A percentile compares a stretch with the other conserved stretches of the same genome.
These are phyloP conservation scores for Diaporthe aspalathi DNA, from an alignment of 2,329 filamentous ascomycete species.

Conservation along the genomic window DNA sequence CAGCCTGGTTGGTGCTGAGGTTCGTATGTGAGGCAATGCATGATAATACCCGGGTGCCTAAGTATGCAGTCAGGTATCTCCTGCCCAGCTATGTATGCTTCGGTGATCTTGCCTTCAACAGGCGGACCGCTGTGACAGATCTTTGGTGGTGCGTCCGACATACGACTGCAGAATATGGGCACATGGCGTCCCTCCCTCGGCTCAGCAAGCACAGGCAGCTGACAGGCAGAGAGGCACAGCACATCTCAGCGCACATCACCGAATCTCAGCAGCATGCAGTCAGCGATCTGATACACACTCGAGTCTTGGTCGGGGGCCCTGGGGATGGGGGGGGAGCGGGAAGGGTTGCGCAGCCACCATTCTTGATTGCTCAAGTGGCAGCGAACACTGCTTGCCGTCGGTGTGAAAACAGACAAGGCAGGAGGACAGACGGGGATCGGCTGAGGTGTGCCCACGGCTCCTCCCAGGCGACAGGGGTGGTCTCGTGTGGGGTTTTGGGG, in stretches of 20 bases:
- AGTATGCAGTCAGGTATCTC: no score
- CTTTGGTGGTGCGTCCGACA: neutral
- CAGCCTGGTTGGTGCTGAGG: no score
- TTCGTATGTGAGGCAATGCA: no score
- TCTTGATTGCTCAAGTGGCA: no score
- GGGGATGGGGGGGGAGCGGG: no score
- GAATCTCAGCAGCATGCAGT: slow-evolving; percentile 13
- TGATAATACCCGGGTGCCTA: no score
- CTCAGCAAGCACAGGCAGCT: neutral
- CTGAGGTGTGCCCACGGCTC: slow-evolving; percentile 23
- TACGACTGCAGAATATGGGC: slow-evolving; percentile 18
- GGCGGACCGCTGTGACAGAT: slow-evolving; percentile 2
- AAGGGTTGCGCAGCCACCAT: neutral
- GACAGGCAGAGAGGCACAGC: neutral
- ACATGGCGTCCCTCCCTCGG: slow-evolving; percentile 15
- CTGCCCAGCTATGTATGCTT: neutral
- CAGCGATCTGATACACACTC: slow-evolving; percentile 27
- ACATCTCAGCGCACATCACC: neutral
- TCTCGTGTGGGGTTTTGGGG: slow-evolving; percentile 5
- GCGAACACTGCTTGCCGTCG: neutral
- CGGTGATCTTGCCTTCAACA: slow-evolving; percentile 10
- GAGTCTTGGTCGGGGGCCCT: no score
- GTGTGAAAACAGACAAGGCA: neutral
- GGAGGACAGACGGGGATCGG: no score
- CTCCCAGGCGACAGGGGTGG: slow-evolving; percentile 23